Percentiles rank a stretch among this genome's conserved stretches.
These are phyloP conservation scores for Xylariaceae sp. DNA, from an alignment of 2,329 filamentous ascomycete genomes.

Conservation along the genomic window DNA sequence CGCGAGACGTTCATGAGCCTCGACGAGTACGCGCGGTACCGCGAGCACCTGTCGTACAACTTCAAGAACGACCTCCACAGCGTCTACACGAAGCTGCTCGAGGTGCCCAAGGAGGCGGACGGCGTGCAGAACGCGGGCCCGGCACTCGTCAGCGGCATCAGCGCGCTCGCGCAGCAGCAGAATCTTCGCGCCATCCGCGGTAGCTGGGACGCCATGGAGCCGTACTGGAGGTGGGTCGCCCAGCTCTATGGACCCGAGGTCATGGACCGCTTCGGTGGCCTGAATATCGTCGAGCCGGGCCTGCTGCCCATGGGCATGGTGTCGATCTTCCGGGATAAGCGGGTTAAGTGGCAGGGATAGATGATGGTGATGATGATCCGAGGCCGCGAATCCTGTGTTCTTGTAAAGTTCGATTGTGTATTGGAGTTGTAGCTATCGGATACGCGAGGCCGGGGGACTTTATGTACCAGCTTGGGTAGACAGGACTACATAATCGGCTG, in stretches of 20 bases:
- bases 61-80: constrained; percentile 31
- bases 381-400: too few species aligned
- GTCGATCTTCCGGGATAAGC: constrained; percentile 46
- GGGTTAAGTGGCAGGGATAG: constrained; percentile 46
- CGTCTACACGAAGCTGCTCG: constrained; percentile 43
- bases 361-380: too few species aligned
- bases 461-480: too few species aligned
- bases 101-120: constrained; percentile 34
- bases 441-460: too few species aligned
- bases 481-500: too few species aligned
- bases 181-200: constrained; percentile 26
- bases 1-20: constrained; percentile 47
- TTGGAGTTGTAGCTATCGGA: too few species aligned
- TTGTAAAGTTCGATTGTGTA: too few species aligned
- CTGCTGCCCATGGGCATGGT: constrained; percentile 53
- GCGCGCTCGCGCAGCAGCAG: constrained; percentile 19
- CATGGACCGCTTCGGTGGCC: constrained; percentile 46
- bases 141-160: constrained; percentile 29
- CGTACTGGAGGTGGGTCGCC: constrained; percentile 53
- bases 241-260: constrained; percentile 50
- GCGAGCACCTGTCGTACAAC: constrained; percentile 31
- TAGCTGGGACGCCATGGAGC: constrained; percentile 39
- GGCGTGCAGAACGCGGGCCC: constrained; percentile 31
- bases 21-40: constrained; percentile 47
- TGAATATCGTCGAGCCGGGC: constrained; percentile 49